Conservation (phyloP, 2,329 filamentous ascomycete species). For the Apiospora koreana region DNA sequence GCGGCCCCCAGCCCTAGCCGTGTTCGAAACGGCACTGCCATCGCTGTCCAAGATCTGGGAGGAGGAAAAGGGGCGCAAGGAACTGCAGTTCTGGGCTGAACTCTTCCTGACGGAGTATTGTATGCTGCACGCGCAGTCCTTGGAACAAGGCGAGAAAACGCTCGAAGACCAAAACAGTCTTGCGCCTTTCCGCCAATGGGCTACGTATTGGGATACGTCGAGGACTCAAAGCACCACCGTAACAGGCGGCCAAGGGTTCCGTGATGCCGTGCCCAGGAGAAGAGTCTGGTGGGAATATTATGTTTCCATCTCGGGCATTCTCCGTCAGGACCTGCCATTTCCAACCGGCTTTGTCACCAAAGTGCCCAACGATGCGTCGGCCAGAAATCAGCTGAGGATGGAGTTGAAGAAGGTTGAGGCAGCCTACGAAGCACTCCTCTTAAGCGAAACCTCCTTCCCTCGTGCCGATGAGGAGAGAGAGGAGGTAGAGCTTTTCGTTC, state of each 20-base stretch:
- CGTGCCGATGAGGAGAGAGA: constrained; percentile 76
- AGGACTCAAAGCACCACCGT: constrained; percentile 43
- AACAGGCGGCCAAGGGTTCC: constrained; percentile 58
- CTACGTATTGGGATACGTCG: constrained; percentile 63
- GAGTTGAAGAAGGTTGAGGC: constrained; percentile 80
- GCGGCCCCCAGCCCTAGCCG: constrained; percentile 60
- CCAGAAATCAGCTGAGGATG: constrained; percentile 64
- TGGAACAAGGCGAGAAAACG: constrained; percentile 51
- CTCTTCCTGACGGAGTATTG: constrained; percentile 75
- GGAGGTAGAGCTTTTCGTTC: constrained; percentile 81
- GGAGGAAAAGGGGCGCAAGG: constrained; percentile 56
- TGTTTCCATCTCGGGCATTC: constrained; percentile 71
- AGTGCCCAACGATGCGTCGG: constrained; percentile 50
- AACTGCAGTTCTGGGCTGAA: constrained; percentile 78
- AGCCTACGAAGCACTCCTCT: constrained; percentile 76
- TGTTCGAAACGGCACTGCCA: constrained; percentile 66
- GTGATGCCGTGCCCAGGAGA: constrained; percentile 61
- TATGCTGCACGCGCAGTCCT: constrained; percentile 64
- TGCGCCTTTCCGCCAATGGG: constrained; percentile 66
- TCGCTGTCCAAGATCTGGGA: constrained; percentile 58
- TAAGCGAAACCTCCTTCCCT: constrained; percentile 81
- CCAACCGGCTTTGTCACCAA: constrained; percentile 47
- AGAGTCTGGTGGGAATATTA: constrained; percentile 88
- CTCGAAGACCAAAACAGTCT: constrained; percentile 56
- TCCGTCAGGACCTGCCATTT: constrained; percentile 67